Conservation (phyloP, 1,284 basidiomycete species). For the Naganishia liquefaciens region DNA sequence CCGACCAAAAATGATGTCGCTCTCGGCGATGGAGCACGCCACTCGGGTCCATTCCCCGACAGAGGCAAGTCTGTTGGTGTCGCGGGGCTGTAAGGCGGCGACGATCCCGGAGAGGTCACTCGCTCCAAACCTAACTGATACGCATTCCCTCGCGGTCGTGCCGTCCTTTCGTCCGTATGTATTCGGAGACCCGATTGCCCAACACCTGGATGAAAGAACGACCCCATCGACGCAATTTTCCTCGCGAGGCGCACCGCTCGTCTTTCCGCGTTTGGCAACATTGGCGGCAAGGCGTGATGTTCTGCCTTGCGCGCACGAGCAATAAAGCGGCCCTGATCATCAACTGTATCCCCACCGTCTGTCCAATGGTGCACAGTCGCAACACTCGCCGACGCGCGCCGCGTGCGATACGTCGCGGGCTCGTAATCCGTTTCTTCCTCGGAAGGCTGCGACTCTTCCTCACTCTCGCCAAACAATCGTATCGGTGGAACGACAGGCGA, state of each 20-base stretch:
- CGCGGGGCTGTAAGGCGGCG: not conserved
- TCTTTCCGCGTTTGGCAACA: not conserved
- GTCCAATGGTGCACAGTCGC: not conserved
- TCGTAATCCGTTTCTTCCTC: not conserved
- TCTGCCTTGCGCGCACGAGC: not conserved
- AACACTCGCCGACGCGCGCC: not conserved
- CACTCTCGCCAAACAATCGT: constrained; percentile 7
- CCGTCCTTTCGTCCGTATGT: not conserved
- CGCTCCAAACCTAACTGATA: not conserved
- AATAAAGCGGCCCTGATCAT: not conserved
- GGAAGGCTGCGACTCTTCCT: not conserved
- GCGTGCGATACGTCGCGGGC: not conserved
- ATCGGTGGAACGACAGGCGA: constrained; percentile 14
- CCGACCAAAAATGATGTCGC: not conserved
- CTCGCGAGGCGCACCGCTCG: not conserved
- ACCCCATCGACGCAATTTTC: constrained; percentile 15
- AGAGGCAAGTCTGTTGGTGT: not conserved
- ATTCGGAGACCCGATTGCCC: not conserved
- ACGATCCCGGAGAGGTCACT: not conserved
- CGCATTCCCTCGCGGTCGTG: not conserved
- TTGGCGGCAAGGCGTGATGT: not conserved
- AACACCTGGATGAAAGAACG: not conserved
- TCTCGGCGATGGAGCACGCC: not conserved
- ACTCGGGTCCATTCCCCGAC: not conserved
- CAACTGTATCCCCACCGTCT: no score